Evolutionary conservation across 169 alveolate genomes (phyloP).

Genomic region (Eimeria falciformis): DNA sequence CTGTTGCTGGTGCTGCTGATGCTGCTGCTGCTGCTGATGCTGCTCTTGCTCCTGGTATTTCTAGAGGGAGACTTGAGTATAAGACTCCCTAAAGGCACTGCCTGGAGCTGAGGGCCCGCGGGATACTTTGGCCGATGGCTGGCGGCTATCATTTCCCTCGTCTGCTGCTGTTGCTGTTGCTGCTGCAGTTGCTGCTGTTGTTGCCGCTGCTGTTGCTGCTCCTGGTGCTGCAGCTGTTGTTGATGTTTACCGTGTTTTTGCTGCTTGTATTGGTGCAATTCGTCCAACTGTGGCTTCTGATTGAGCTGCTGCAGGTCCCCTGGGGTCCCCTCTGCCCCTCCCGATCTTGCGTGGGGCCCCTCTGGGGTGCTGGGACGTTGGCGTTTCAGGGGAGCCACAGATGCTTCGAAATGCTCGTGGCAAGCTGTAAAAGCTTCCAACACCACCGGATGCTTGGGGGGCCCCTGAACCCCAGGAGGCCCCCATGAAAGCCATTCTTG

Average conservation of each 20-base stretch:
- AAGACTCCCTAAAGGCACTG: no score
- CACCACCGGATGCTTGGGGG: no score
- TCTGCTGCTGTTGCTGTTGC: conserved; percentile 23
- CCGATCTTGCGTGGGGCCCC: no score
- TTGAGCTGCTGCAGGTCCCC: neutral
- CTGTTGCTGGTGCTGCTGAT: neutral
- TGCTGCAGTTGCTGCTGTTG: neutral
- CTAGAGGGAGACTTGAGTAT: no score
- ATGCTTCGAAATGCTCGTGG: no score
- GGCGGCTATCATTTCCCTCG: neutral
- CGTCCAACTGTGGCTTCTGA: neutral
- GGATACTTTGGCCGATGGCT: neutral
- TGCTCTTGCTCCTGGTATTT: conserved; percentile 10
- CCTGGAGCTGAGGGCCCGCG: neutral
- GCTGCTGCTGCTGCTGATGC: conserved; percentile 4
- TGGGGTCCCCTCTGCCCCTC: neutral
- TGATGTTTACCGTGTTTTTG: neutral
- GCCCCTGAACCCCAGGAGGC: no score
- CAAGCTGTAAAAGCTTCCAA: no score
- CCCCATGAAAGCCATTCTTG: no score
- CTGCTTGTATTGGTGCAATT: neutral
- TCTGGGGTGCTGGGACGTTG: no score
- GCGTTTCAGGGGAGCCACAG: no score
- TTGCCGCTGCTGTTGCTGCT: conserved; percentile 5
- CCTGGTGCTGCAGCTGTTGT: neutral